A percentile compares a stretch with the other conserved stretches of the same genome.
Conservation (phyloP, 768 basidiomycete species). For the Leccinum uliginosum region DNA sequence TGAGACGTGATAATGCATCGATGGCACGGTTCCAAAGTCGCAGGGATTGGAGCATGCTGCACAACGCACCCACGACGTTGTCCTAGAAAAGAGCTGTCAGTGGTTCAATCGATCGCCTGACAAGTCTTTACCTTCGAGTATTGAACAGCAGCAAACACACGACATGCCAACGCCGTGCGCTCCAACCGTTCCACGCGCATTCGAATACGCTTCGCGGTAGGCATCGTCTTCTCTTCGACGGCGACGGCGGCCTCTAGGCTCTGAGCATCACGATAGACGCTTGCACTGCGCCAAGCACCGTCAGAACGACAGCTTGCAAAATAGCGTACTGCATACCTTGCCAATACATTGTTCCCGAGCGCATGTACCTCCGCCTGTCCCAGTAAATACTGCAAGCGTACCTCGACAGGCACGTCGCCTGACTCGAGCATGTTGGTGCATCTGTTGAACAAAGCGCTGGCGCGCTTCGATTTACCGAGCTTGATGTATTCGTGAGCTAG, state of each 20-base stretch:
- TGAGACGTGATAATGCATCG: constrained; percentile 60
- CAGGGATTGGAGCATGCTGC: constrained; percentile 61
- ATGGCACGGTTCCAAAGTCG: constrained; percentile 79
- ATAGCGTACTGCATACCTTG: constrained; percentile 44
- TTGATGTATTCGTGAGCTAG: constrained; percentile 77
- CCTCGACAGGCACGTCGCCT: constrained; percentile 46
- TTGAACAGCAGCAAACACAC: constrained; percentile 66
- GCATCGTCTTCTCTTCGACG: constrained; percentile 41
- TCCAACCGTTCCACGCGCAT: constrained; percentile 58
- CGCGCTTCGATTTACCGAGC: constrained; percentile 71
- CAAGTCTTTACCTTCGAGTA: constrained; percentile 47
- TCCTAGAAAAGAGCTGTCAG: constrained; percentile 39
- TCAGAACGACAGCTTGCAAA: background rate
- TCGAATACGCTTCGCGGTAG: constrained; percentile 55
- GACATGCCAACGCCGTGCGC: constrained; percentile 67
- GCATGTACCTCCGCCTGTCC: constrained; percentile 66
- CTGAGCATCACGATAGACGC: constrained; percentile 59
- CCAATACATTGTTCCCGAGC: constrained; percentile 49
- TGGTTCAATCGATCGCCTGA: background rate
- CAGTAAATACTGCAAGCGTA: constrained; percentile 52
- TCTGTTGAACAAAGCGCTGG: constrained; percentile 60
- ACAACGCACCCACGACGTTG: constrained; percentile 52
- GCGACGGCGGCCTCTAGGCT: constrained; percentile 39
- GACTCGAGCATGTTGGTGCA: constrained; percentile 43
- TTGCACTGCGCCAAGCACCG: constrained; percentile 32